Conservation (phyloP, 768 basidiomycete genomes). For the Suillus paluster region DNA sequence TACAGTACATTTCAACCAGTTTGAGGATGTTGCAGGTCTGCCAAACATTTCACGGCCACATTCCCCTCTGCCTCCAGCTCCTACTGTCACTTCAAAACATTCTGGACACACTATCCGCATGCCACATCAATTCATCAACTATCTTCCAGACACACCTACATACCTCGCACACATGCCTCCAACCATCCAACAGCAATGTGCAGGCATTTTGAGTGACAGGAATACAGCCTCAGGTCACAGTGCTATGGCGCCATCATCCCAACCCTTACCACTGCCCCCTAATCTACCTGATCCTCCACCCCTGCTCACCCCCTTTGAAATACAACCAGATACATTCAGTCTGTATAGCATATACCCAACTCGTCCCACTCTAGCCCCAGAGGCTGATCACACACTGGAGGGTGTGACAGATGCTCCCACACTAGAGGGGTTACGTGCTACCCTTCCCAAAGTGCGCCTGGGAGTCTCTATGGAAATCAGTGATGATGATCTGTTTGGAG, state of each 20-base stretch:
- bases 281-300: neutral
- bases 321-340: slow-evolving; percentile 1
- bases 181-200: neutral
- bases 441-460: neutral
- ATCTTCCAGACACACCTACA: neutral
- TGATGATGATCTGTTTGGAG: slow-evolving; percentile 10
- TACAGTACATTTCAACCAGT: neutral
- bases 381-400: neutral
- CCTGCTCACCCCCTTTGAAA: slow-evolving; percentile 2
- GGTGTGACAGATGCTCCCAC: slow-evolving; percentile 8
- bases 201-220: neutral
- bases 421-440: neutral
- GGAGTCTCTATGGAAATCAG: neutral
- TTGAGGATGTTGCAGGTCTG: neutral
- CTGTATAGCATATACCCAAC: slow-evolving; percentile 6
- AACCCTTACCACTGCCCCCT: neutral
- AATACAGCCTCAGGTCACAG: neutral
- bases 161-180: slow-evolving; percentile 10
- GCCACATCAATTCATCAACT: slow-evolving; percentile 1
- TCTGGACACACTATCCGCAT: slow-evolving; percentile 3
- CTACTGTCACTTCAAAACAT: neutral
- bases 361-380: neutral
- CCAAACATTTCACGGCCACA: neutral
- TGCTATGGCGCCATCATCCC: neutral
- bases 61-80: neutral